Percentiles rank a stretch among this genome's conserved stretches.
These are phyloP conservation scores for Leccinum longicurvipes DNA, from an alignment of 768 basidiomycete genomes.

Conservation along the genomic window DNA sequence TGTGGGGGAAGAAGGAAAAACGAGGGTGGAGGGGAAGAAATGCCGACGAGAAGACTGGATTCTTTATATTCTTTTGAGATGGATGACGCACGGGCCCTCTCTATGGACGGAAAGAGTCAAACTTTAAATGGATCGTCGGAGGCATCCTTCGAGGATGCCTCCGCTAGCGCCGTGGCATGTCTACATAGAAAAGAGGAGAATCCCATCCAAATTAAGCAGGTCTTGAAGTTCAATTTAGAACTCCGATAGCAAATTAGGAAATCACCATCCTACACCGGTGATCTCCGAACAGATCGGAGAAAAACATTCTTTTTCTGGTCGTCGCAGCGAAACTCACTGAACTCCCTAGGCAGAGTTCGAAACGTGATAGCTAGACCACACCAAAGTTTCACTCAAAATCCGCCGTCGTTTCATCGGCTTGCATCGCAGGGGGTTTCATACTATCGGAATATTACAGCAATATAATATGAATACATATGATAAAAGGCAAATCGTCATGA, in stretches of 20 bases:
- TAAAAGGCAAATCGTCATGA: conserved; percentile 11
- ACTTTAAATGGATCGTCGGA: conserved; percentile 17
- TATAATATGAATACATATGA: not conserved
- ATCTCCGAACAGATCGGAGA: conserved; percentile 4
- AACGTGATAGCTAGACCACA: too few relatives aligned
- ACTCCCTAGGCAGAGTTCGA: too few relatives aligned
- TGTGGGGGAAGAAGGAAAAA: conserved; percentile 14
- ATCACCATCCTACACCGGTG: conserved; percentile 12
- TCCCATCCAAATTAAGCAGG: conserved; percentile 24
- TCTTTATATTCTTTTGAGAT: conserved; percentile 24
- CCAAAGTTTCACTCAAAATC: too few relatives aligned
- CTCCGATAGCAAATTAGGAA: conserved; percentile 17
- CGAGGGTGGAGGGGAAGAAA: conserved; percentile 7
- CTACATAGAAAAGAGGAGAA: conserved; percentile 4
- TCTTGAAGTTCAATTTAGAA: conserved; percentile 25
- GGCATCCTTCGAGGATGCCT: conserved; percentile 24
- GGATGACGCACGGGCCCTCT: conserved; percentile 30
- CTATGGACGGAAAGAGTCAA: conserved; percentile 17
- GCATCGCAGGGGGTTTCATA: too few relatives aligned
- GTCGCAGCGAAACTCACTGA: too few relatives aligned
- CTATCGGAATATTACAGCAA: not conserved
- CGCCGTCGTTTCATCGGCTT: too few relatives aligned
- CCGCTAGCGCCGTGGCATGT: conserved; percentile 17
- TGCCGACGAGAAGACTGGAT: conserved; percentile 8
- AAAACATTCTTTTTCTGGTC: too few relatives aligned